These are phyloP conservation scores for Trametes sp. DNA, from an alignment of 1,284 basidiomycete species.

Conservation along the genomic window DNA sequence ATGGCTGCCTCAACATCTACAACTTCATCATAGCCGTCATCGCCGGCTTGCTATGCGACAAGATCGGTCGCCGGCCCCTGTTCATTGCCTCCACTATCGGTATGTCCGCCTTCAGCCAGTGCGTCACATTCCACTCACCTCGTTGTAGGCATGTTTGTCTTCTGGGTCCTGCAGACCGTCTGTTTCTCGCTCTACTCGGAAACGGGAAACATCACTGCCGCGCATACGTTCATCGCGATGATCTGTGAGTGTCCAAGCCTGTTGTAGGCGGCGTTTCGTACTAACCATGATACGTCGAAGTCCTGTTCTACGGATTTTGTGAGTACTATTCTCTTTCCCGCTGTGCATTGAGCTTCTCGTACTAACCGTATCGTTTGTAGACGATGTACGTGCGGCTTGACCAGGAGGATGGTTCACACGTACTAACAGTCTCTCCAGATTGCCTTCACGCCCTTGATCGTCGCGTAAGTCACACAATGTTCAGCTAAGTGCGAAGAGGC, in stretches of 20 bases:
- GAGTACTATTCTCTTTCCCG: conserved; percentile 35
- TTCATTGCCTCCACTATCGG: conserved; percentile 60
- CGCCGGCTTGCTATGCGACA: conserved; percentile 58
- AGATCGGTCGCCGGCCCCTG: conserved; percentile 57
- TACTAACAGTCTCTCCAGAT: conserved; percentile 37
- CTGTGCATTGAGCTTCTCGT: neutral
- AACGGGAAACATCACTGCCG: conserved; percentile 44
- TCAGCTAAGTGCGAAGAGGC: no score
- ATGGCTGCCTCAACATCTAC: conserved; percentile 62
- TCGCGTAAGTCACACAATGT: conserved; percentile 45
- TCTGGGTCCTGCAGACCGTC: conserved; percentile 52
- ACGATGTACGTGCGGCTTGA: conserved; percentile 37
- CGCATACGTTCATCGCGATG: conserved; percentile 56
- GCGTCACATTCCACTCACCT: neutral
- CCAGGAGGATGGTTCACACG: no score
- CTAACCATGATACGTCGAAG: conserved; percentile 30
- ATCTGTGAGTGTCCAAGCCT: conserved; percentile 45
- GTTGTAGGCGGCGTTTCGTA: neutral
- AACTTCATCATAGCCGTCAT: conserved; percentile 58
- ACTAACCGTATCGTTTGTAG: conserved; percentile 21
- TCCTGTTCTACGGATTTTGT: conserved; percentile 53
- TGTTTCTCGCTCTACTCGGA: conserved; percentile 50
- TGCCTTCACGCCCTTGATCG: conserved; percentile 64
- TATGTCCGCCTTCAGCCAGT: conserved; percentile 19
- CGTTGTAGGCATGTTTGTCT: conserved; percentile 47